phyloP scores from a whole-genome alignment of 2,329 filamentous ascomycete species.

The Eutypa lata region DNA sequence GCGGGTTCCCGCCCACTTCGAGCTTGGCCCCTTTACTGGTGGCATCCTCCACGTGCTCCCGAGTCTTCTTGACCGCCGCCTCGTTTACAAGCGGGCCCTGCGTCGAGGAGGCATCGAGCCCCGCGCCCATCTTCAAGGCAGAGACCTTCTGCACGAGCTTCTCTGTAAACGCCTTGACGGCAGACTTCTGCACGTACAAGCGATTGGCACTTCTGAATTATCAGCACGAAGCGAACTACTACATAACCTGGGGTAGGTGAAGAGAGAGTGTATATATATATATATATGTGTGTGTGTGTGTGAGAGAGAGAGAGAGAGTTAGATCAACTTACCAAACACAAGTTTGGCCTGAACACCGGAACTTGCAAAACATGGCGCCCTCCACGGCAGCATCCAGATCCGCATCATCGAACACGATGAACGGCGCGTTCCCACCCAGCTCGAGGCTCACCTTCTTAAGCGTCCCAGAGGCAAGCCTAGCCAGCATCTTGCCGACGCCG shows the following conservation, averaged over 20 bases:
- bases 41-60: constrained; percentile 74
- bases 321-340: constrained; percentile 46
- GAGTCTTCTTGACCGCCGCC: constrained; percentile 72
- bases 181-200: constrained; percentile 13
- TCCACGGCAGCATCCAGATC: constrained; percentile 54
- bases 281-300: too few relatives aligned
- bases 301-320: background rate
- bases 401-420: constrained; percentile 59
- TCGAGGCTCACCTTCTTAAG: constrained; percentile 64
- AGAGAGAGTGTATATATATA: too few relatives aligned
- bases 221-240: too few relatives aligned
- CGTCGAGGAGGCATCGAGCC: constrained; percentile 63
- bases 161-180: constrained; percentile 58
- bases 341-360: constrained; percentile 48
- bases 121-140: constrained; percentile 68
- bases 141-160: constrained; percentile 67
- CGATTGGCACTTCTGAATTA: constrained; percentile 7
- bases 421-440: constrained; percentile 61
- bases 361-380: constrained; percentile 38
- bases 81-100: constrained; percentile 80
- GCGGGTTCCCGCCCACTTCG: constrained; percentile 65
- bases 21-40: constrained; percentile 70
- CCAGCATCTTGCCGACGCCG: constrained; percentile 55
- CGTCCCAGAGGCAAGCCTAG: constrained; percentile 52
- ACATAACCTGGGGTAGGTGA: too few relatives aligned